Evolutionary conservation across 805 yeast species (phyloP).

Genomic region (Yarrowia phangngaensis): DNA sequence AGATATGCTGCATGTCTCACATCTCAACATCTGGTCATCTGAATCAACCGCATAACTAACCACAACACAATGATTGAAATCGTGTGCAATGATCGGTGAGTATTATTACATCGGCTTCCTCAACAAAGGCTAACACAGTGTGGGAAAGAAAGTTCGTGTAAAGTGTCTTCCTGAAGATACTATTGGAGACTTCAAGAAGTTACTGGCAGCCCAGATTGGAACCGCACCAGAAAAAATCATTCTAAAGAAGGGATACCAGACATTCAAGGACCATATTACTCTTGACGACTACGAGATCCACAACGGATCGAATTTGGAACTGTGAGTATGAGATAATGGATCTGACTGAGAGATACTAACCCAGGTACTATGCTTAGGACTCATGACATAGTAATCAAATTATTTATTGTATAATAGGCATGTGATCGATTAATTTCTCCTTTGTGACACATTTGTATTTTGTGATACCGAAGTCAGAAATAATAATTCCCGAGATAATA

Average conservation of each 20-base stretch:
- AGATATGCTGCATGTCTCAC: neutral
- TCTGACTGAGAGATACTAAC: conserved; percentile 11
- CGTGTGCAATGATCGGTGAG: conserved; percentile 61
- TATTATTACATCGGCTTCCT: conserved; percentile 16
- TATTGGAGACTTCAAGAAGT: conserved; percentile 83
- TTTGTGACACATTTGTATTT: too few species aligned
- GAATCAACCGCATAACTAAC: neutral
- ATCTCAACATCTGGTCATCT: too few species aligned
- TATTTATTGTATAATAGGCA: neutral
- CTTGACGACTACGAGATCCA: conserved; percentile 94
- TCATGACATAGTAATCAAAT: neutral
- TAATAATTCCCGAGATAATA: too few species aligned
- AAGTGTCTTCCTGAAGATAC: conserved; percentile 84
- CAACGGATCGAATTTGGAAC: conserved; percentile 79
- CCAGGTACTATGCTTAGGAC: conserved; percentile 27
- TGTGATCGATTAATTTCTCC: neutral
- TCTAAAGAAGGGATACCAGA: conserved; percentile 79
- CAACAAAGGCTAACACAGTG: conserved; percentile 39
- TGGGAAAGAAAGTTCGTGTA: conserved; percentile 83
- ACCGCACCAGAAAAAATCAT: conserved; percentile 57
- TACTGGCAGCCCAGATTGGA: conserved; percentile 79
- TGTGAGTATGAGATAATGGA: conserved; percentile 45
- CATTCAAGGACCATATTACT: conserved; percentile 83
- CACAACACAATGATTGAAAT: conserved; percentile 61
- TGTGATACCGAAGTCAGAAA: too few species aligned